Evolutionary conservation across 2,329 filamentous ascomycete species (phyloP).

Genomic region (Phialocephala sp.): DNA sequence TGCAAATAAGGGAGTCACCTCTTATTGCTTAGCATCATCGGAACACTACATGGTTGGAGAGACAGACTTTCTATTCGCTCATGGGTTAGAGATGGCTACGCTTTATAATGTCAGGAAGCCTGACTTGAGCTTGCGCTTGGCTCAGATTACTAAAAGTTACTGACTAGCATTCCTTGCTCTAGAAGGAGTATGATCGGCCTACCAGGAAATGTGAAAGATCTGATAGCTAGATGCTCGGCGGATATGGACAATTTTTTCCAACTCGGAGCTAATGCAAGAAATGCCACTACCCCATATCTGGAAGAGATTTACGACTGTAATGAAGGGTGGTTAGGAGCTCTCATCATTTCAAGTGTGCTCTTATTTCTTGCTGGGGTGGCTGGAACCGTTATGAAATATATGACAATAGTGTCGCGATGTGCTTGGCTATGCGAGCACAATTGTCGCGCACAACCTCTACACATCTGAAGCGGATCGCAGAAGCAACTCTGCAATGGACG

Average conservation of each 20-base stretch:
- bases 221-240: background rate
- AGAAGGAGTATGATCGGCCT: no score
- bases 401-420: background rate
- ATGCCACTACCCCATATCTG: background rate
- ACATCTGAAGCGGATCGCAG: conserved; percentile 1
- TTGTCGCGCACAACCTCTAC: background rate
- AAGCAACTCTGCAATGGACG: conserved; percentile 5
- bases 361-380: background rate
- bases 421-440: background rate
- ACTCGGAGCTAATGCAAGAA: background rate
- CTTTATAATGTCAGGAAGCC: background rate
- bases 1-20: no score
- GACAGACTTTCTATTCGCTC: background rate
- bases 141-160: background rate
- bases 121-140: background rate
- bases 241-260: background rate
- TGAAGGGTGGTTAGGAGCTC: background rate
- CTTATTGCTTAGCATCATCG: no score
- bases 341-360: background rate
- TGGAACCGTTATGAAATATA: conserved; percentile 1
- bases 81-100: background rate
- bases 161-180: no score
- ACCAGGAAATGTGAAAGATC: background rate
- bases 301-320: background rate
- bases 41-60: background rate